Conservation (phyloP, 2,329 filamentous ascomycete species). For the Sclerotiophoma versabilis region DNA sequence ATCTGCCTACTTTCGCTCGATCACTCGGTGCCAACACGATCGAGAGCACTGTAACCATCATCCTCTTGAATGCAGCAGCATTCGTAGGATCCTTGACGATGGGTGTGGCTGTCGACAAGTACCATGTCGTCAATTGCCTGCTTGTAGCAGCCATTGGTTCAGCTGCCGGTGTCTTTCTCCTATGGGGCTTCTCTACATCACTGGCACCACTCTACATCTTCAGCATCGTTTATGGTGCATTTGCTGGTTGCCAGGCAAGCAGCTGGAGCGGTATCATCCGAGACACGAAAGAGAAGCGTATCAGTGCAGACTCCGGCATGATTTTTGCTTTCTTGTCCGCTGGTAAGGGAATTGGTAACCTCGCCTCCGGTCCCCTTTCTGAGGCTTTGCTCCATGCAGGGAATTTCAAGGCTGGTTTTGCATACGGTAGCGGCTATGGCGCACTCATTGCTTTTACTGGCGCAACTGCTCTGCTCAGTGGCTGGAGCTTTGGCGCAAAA, state of each 20-base stretch:
- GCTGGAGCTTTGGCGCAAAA: slow-evolving; percentile 41
- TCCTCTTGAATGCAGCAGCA: slow-evolving; percentile 50
- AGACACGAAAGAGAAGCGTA: slow-evolving; percentile 49
- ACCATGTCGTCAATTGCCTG: slow-evolving; percentile 50
- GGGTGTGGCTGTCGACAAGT: slow-evolving; percentile 50
- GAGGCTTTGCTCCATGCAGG: slow-evolving; percentile 53
- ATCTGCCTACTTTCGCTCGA: slow-evolving; percentile 53
- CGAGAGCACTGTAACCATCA: slow-evolving; percentile 48
- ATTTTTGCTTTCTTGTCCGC: slow-evolving; percentile 58
- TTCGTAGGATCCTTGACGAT: slow-evolving; percentile 50
- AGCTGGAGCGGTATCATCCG: slow-evolving; percentile 57
- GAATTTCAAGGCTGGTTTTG: slow-evolving; percentile 47
- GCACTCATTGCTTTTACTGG: slow-evolving; percentile 54
- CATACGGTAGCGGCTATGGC: slow-evolving; percentile 55
- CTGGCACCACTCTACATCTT: slow-evolving; percentile 53
- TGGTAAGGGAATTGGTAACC: slow-evolving; percentile 60
- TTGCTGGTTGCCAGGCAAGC: slow-evolving; percentile 50
- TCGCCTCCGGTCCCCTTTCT: slow-evolving; percentile 60
- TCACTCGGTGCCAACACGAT: slow-evolving; percentile 45
- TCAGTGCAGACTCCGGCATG: slow-evolving; percentile 55
- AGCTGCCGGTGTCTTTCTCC: slow-evolving; percentile 49
- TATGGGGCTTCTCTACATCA: slow-evolving; percentile 57
- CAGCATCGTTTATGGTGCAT: slow-evolving; percentile 52
- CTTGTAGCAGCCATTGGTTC: slow-evolving; percentile 48
- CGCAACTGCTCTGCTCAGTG: slow-evolving; percentile 45